A percentile compares a stretch with the other conserved stretches of the same genome.
Conservation (phyloP, 257 asterid species). For the Thymus quinquecostatus region DNA sequence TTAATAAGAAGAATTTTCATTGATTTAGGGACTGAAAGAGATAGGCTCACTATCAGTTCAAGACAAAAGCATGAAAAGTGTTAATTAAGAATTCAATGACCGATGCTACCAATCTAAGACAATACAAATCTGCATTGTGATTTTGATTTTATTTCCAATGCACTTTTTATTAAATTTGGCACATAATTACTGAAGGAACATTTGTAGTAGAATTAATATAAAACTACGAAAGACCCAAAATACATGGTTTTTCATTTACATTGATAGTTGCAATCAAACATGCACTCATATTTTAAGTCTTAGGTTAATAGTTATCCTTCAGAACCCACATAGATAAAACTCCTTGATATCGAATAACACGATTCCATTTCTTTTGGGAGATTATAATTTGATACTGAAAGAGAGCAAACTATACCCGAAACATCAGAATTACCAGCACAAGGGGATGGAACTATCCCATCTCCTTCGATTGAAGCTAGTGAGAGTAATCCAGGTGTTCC, state of each 20-base stretch:
- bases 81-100: too few species aligned
- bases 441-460: constrained; percentile 42
- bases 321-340: not conserved
- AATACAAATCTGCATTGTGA: too few species aligned
- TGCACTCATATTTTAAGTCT: not conserved
- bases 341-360: not conserved
- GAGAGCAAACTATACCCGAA: constrained; percentile 46
- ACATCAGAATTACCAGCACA: constrained; percentile 49
- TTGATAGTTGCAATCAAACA: not conserved
- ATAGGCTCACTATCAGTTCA: not conserved
- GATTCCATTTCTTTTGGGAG: not conserved
- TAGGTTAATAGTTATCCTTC: not conserved
- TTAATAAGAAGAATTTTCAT: not conserved
- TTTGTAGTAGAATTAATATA: too few species aligned
- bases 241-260: not conserved
- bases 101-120: too few species aligned
- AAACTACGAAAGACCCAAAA: too few species aligned
- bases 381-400: constrained; percentile 39
- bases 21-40: not conserved
- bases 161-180: too few species aligned
- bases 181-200: too few species aligned
- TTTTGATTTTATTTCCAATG: too few species aligned
- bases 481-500: constrained; percentile 42
- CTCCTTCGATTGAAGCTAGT: constrained; percentile 40
- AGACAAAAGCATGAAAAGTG: not conserved